Conservation (phyloP, 306 rosid genomes). For the Phaseolus lunatus region DNA sequence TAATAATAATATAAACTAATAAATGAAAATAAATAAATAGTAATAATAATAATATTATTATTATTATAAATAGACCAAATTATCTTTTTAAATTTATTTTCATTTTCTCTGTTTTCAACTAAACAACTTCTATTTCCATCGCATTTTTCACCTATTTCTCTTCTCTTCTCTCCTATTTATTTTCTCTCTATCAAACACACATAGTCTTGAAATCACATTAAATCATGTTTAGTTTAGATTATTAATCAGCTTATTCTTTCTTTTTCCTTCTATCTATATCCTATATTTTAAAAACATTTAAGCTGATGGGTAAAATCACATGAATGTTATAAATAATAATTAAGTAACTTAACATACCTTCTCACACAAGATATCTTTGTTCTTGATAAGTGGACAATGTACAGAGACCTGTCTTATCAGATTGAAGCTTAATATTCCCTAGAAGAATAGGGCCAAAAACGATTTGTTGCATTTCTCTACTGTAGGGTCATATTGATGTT, state of each 20-base stretch:
- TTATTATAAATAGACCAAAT: too few species aligned
- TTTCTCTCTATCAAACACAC: too few species aligned
- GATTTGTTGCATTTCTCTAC: background rate
- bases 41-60: too few species aligned
- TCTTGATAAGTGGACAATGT: background rate
- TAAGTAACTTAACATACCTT: background rate
- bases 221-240: background rate
- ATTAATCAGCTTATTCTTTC: background rate
- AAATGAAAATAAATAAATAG: too few species aligned
- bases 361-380: background rate
- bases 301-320: background rate
- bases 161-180: too few species aligned
- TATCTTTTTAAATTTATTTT: too few species aligned
- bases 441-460: background rate
- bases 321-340: background rate
- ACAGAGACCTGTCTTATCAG: background rate
- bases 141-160: too few species aligned
- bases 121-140: too few species aligned
- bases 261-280: background rate
- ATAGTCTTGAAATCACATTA: background rate
- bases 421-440: background rate
- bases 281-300: background rate
- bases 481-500: background rate
- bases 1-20: too few species aligned
- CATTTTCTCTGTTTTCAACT: too few species aligned